phyloP scores from a whole-genome alignment of 305 asterid genomes.

The Salvia sclarea region DNA sequence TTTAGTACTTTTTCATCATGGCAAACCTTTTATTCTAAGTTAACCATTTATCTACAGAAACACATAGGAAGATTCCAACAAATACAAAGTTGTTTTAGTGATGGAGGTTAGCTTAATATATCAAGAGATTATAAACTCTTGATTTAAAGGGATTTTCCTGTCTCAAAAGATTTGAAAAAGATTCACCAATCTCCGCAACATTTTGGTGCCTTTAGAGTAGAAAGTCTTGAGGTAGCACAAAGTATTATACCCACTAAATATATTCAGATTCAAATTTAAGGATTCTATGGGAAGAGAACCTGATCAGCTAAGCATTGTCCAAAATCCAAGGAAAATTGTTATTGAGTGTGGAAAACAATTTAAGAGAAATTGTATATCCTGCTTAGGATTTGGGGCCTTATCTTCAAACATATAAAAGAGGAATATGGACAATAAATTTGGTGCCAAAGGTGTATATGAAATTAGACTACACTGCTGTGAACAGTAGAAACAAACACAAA shows the following conservation, averaged over 20 bases:
- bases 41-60: too few relatives aligned
- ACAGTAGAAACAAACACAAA: slow-evolving; percentile 30
- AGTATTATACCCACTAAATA: slow-evolving; percentile 5
- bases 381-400: slow-evolving; percentile 17
- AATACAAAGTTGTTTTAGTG: background rate
- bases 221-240: slow-evolving; percentile 9
- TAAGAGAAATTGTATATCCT: background rate
- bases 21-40: too few relatives aligned
- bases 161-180: too few relatives aligned
- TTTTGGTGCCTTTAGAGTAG: slow-evolving; percentile 1
- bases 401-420: background rate
- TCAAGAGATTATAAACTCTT: background rate
- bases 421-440: slow-evolving; percentile 8
- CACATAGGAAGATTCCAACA: background rate
- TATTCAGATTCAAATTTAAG: slow-evolving; percentile 20
- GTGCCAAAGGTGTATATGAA: background rate
- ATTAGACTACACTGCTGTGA: background rate
- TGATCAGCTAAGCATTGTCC: slow-evolving; percentile 9
- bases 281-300: slow-evolving; percentile 21
- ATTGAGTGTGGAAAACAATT: background rate
- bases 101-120: background rate
- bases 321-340: background rate
- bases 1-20: too few relatives aligned
- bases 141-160: background rate
- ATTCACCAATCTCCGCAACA: too few relatives aligned